These are phyloP conservation scores for barrel medic (Medicago truncatula) DNA, from an alignment of 306 rosid species.

Conservation along the genomic window DNA sequence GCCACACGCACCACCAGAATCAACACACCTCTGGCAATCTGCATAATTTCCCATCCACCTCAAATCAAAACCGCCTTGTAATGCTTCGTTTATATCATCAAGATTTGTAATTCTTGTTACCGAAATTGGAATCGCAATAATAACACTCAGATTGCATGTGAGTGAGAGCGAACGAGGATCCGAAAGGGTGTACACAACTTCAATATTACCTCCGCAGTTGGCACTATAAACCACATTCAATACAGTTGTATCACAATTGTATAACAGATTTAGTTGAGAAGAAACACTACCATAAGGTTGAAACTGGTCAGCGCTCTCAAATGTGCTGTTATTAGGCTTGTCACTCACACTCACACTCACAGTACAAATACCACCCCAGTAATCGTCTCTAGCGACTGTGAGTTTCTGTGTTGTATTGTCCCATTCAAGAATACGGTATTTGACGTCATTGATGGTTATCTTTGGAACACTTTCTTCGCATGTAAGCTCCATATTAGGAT, in stretches of 20 bases:
- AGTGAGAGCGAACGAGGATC: accelerated
- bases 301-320: conserved; percentile 9
- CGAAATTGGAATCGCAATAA: neutral
- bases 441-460: neutral
- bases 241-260: neutral
- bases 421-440: conserved; percentile 40
- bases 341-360: neutral
- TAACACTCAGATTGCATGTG: neutral
- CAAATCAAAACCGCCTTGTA: conserved; percentile 29
- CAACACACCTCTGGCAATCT: neutral
- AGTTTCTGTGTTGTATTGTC: neutral
- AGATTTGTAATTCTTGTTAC: accelerated
- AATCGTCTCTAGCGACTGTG: conserved; percentile 46
- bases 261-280: neutral
- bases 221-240: accelerated
- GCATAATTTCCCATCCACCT: neutral
- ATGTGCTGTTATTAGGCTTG: neutral
- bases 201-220: accelerated
- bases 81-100: accelerated
- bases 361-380: neutral
- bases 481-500: neutral
- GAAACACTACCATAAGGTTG: neutral
- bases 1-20: conserved; percentile 37
- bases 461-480: neutral
- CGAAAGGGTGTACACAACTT: neutral